phyloP scores from a whole-genome alignment of 805 yeast genomes.

The Diddensiella santjacobensis region DNA sequence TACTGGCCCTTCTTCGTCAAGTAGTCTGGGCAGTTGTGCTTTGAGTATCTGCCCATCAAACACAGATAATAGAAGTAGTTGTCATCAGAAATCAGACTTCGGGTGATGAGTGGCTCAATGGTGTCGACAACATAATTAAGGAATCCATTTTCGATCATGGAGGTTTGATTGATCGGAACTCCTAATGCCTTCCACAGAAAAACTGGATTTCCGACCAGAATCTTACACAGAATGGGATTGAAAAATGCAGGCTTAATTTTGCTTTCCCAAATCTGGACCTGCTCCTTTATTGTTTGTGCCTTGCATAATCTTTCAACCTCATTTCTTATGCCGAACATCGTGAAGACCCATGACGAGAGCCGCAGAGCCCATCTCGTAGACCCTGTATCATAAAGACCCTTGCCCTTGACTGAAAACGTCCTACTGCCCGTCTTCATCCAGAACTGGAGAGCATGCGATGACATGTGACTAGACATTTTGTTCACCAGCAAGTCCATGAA shows the following conservation, averaged over 20 bases:
- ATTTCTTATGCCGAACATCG: slow-evolving; percentile 44
- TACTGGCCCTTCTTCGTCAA: slow-evolving; percentile 57
- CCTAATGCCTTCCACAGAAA: slow-evolving; percentile 87
- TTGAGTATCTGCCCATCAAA: slow-evolving; percentile 56
- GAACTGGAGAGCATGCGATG: slow-evolving; percentile 77
- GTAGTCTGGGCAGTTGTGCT: slow-evolving; percentile 71
- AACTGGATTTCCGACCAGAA: slow-evolving; percentile 76
- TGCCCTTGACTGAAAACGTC: slow-evolving; percentile 52
- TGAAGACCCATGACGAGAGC: slow-evolving; percentile 58
- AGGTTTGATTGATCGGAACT: slow-evolving; percentile 82
- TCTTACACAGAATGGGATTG: slow-evolving; percentile 62
- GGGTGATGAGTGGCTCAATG: slow-evolving; percentile 65
- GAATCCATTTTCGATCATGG: slow-evolving; percentile 71
- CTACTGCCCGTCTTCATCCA: slow-evolving; percentile 64
- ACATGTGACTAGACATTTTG: slow-evolving; percentile 63
- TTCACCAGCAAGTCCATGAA: slow-evolving; percentile 50
- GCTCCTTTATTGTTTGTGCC: slow-evolving; percentile 58
- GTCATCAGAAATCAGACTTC: slow-evolving; percentile 62
- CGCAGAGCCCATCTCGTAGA: slow-evolving; percentile 84
- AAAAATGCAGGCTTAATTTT: slow-evolving; percentile 65
- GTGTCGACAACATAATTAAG: slow-evolving; percentile 72
- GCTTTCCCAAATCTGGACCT: slow-evolving; percentile 57
- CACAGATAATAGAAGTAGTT: slow-evolving; percentile 76
- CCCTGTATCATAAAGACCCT: slow-evolving; percentile 70
- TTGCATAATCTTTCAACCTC: slow-evolving; percentile 54